Evolutionary conservation across 257 asterid species (phyloP), one percentile per base, ranked within the genome.

Genomic region (Solanum chaucha): DNA sequence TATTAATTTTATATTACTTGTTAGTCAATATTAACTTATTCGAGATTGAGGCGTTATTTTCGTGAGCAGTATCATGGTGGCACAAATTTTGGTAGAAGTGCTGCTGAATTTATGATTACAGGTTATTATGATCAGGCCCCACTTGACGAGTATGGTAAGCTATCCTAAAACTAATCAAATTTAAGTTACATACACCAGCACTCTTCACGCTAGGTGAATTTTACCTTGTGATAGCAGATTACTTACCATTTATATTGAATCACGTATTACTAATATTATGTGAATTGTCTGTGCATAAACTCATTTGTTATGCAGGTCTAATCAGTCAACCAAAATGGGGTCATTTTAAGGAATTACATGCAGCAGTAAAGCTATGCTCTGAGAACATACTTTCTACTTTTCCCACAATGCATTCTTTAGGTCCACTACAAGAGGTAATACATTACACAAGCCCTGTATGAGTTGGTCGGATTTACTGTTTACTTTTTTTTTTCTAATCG

Each of bases 91-190:
- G 98, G 98, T 12, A 93, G 97, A 86, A 92, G 86, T 8, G 89
- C 92, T 2, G 86, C 98, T 9, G 71, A 93, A 41, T 95, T 89
- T 87, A 85, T 89, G 24, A 72, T 92, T 14, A 94, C 98, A 55
- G 75, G 93, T 44, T 96, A 96, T 81, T 96, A 96, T 48, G 98
- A 94, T 89, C 91, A 87, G 90, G 98, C 98, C 36, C 98, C 98
- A 5, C 84, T 96, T 24, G 98, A 94, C 72, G 98, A 96, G 87
- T 96, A 96, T 71, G 98, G 98, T 94, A 94, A 44, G 88, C 19
- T 15, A 15, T 70, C 58, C 7, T 40, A 59, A 35, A n/a, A 83
- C 2, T 6, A 55, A n/a, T 55, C 8, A 9, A 8, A n/a, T 83
- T 34, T 19, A 83, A 3, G 5, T 2, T 82, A 82, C 2, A 22